These are phyloP conservation scores for Harringtonia aguacate DNA, from an alignment of 2,329 filamentous ascomycete genomes.

Conservation along the genomic window DNA sequence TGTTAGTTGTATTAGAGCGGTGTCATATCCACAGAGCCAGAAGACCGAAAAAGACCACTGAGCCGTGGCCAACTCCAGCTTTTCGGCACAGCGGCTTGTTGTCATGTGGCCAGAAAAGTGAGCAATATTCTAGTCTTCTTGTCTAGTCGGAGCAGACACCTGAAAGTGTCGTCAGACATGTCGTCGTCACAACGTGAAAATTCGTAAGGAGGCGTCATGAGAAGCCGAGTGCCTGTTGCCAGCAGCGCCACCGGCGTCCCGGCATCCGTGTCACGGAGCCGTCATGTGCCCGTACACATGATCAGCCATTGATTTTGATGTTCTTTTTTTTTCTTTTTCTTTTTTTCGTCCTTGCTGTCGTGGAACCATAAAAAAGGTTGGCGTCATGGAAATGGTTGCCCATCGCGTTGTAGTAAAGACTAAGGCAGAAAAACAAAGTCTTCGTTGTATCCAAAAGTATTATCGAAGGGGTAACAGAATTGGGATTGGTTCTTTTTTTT, in stretches of 20 bases:
- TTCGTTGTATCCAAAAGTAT: constrained; percentile 1
- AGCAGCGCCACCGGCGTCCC: background rate
- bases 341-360: background rate
- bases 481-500: constrained; percentile 3
- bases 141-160: background rate
- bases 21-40: too few species aligned
- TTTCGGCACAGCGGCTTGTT: too few species aligned
- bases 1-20: too few species aligned
- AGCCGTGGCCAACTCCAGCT: too few species aligned
- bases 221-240: background rate
- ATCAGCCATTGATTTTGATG: too few species aligned
- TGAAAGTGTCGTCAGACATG: constrained; percentile 7
- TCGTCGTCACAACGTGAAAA: constrained; percentile 9
- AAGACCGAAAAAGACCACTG: too few species aligned
- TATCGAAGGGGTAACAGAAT: background rate
- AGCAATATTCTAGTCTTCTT: too few species aligned
- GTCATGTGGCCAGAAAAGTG: background rate
- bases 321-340: too few species aligned
- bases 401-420: background rate
- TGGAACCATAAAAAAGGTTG: background rate
- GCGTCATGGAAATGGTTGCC: background rate
- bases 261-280: too few species aligned
- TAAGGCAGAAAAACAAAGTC: background rate
- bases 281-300: too few species aligned
- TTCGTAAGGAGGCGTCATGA: constrained; percentile 1